A percentile compares a stretch with the other conserved stretches of the same genome.
Conservation (phyloP, 225 moss, liverwort and hornwort genomes). For the Pseudisothecium myosuroides region DNA sequence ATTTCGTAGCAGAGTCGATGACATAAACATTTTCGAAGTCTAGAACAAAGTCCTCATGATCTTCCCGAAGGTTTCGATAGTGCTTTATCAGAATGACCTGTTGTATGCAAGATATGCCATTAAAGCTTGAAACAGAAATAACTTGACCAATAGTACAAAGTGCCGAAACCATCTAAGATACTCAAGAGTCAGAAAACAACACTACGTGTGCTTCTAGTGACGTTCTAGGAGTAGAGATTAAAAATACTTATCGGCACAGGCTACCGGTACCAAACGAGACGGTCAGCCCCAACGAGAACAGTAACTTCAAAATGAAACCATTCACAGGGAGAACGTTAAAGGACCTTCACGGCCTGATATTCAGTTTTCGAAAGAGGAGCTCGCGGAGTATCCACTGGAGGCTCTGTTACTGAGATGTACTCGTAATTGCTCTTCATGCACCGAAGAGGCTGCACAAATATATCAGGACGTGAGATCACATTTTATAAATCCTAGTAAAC, state of each 20-base stretch:
- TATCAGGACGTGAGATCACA: not conserved
- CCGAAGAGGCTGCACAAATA: constrained; percentile 63
- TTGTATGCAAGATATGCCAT: not conserved
- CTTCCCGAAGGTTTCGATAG: constrained; percentile 61
- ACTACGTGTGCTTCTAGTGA: not conserved
- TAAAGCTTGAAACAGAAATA: not conserved
- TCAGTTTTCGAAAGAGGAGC: constrained; percentile 85
- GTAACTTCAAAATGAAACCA: not conserved
- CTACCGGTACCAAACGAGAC: not conserved
- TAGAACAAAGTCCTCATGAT: constrained; percentile 61
- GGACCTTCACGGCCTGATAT: constrained; percentile 75
- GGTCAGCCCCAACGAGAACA: not conserved
- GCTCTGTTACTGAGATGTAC: constrained; percentile 70
- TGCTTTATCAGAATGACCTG: constrained; percentile 88
- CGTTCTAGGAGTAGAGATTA: not conserved
- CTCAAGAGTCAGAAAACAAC: not conserved
- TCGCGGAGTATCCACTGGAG: constrained; percentile 86
- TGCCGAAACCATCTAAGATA: not conserved
- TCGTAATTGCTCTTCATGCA: constrained; percentile 76
- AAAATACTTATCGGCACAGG: not conserved
- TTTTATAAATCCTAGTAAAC: not conserved
- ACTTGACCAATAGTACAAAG: not conserved
- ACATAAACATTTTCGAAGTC: constrained; percentile 92
- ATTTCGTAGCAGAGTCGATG: constrained; percentile 61
- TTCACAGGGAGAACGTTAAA: not conserved